phyloP scores from a whole-genome alignment of 1,139 yeast species.

The Meyerozyma sp. region DNA sequence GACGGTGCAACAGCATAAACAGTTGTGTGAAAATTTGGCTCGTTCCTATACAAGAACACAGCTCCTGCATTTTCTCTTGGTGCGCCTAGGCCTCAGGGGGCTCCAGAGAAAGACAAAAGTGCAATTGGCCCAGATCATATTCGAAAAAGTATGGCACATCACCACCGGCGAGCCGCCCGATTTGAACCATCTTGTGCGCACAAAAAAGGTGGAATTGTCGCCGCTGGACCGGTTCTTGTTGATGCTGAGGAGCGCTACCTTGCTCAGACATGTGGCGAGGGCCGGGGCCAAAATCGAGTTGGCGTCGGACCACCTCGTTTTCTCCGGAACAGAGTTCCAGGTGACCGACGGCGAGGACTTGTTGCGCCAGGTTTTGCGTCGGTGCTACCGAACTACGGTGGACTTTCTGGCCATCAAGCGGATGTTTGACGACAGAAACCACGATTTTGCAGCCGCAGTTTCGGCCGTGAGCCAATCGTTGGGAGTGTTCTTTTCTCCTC shows the following conservation, averaged over 20 bases:
- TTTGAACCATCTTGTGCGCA: constrained; percentile 1
- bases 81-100: not conserved
- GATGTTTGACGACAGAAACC: constrained; percentile 17
- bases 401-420: constrained; percentile 22
- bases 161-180: not conserved
- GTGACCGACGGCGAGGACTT: constrained; percentile 30
- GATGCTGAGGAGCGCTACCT: not conserved
- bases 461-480: constrained; percentile 22
- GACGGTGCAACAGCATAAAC: not conserved
- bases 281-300: constrained; percentile 12
- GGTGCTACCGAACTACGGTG: constrained; percentile 20
- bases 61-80: not conserved
- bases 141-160: not conserved
- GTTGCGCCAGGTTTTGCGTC: constrained; percentile 10
- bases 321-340: constrained; percentile 30
- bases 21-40: not conserved
- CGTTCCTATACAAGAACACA: not conserved
- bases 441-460: not conserved
- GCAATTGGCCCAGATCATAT: not conserved
- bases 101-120: not conserved
- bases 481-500: constrained; percentile 28
- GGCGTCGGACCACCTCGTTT: constrained; percentile 11
- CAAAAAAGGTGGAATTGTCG: constrained; percentile 7
- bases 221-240: constrained; percentile 2
- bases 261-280: not conserved